Percentiles rank a stretch among this genome's conserved stretches.
phyloP scores from a whole-genome alignment of 192 early-diverging fungal species.

The Gaertneriomyces semiglobifer region DNA sequence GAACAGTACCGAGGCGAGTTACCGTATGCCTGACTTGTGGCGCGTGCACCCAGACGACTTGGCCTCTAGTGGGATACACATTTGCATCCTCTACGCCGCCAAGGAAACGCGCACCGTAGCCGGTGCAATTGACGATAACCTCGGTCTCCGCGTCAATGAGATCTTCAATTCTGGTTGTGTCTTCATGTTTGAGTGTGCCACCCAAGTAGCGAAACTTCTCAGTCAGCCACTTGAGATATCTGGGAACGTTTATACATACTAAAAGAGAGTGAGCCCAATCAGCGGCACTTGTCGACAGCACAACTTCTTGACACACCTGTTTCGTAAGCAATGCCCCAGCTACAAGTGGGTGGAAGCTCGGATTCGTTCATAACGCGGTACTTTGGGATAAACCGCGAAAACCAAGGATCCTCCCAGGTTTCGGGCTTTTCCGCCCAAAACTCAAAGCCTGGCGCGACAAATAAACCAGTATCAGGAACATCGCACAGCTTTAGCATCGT shows the following conservation, averaged over 20 bases:
- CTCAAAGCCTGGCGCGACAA: constrained; percentile 39
- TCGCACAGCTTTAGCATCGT: constrained; percentile 3
- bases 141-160: constrained; percentile 45
- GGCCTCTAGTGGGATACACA: constrained; percentile 77
- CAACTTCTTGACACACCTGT: constrained; percentile 41
- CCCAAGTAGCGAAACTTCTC: constrained; percentile 52
- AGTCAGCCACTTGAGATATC: constrained; percentile 65
- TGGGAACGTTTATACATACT: constrained; percentile 60
- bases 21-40: constrained; percentile 67
- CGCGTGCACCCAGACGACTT: constrained; percentile 72
- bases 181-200: constrained; percentile 40
- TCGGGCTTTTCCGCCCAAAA: constrained; percentile 54
- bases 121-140: constrained; percentile 78
- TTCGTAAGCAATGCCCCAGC: constrained; percentile 61
- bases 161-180: constrained; percentile 45
- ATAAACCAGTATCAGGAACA: constrained; percentile 13
- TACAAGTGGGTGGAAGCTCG: constrained; percentile 51
- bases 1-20: constrained; percentile 31
- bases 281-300: constrained; percentile 1
- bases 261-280: neutral
- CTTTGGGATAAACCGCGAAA: constrained; percentile 44
- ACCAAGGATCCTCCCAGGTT: constrained; percentile 62
- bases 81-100: constrained; percentile 68
- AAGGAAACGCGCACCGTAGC: constrained; percentile 61
- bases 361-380: constrained; percentile 16